These are phyloP conservation scores for Boletus rex-veris DNA, from an alignment of 768 basidiomycete genomes.

Conservation along the genomic window DNA sequence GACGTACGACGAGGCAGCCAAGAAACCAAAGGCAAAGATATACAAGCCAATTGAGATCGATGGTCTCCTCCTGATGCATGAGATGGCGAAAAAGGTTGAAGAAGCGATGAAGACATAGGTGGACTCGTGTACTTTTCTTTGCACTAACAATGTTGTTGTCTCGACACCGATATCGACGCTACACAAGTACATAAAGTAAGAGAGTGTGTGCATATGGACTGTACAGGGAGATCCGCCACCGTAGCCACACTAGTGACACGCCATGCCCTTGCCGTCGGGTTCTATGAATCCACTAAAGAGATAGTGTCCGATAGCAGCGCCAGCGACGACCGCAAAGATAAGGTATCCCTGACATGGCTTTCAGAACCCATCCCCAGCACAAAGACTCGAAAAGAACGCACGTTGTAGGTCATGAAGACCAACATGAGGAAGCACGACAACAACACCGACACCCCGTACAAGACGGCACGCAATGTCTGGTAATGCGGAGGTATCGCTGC, in stretches of 20 bases:
- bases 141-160: not conserved
- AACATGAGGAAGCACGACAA: conserved; percentile 91
- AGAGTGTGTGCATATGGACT: not conserved
- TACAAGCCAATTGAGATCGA: conserved; percentile 88
- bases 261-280: conserved; percentile 66
- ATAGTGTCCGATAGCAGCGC: conserved; percentile 82
- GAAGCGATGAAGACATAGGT: conserved; percentile 64
- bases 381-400: conserved; percentile 41
- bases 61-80: conserved; percentile 71
- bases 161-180: not conserved
- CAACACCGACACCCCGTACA: conserved; percentile 77
- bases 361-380: not conserved
- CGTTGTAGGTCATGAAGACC: conserved; percentile 96
- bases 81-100: conserved; percentile 84
- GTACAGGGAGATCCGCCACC: not conserved
- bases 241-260: conserved; percentile 60
- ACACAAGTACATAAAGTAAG: not conserved
- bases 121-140: conserved; percentile 8
- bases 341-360: conserved; percentile 65
- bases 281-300: conserved; percentile 68
- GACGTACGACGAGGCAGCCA: conserved; percentile 73
- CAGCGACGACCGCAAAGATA: conserved; percentile 74
- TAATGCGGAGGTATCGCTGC: conserved; percentile 20
- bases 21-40: conserved; percentile 86
- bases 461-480: conserved; percentile 55